Percentiles rank a stretch among this genome's conserved stretches.
Conservation (phyloP, 78 protist genomes). For the Emiliania huxleyi region DNA sequence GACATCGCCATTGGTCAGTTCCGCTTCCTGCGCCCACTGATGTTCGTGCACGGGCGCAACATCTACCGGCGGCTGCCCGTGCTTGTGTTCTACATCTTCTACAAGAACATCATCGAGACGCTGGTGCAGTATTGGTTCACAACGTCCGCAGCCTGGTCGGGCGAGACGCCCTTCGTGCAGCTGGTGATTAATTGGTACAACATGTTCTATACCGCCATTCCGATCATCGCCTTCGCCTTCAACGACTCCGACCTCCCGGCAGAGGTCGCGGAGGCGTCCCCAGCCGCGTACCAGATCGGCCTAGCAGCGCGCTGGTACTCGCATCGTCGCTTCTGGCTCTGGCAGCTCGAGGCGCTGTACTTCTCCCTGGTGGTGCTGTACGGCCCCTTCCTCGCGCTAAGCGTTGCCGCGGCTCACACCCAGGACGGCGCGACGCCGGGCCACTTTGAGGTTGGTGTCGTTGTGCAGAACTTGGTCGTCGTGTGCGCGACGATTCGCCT, state of each 20-base stretch:
- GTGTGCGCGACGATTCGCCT: background rate
- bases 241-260: background rate
- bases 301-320: background rate
- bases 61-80: background rate
- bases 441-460: background rate
- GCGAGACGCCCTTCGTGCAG: constrained; percentile 3
- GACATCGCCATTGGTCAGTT: background rate
- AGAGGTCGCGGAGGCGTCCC: background rate
- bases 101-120: background rate
- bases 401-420: background rate
- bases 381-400: background rate
- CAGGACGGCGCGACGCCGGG: background rate
- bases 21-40: background rate
- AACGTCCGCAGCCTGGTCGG: background rate
- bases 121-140: background rate
- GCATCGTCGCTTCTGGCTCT: background rate
- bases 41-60: background rate
- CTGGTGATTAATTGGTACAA: background rate
- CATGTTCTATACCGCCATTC: background rate
- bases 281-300: background rate
- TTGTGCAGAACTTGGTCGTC: background rate
- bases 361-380: background rate
- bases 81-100: background rate
- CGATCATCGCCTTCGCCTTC: background rate
- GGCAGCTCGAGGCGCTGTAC: background rate